Evolutionary conservation across 1,284 basidiomycete species (phyloP), one percentile per base, ranked within the genome.

Genomic region (Gymnopus androsaceus): DNA sequence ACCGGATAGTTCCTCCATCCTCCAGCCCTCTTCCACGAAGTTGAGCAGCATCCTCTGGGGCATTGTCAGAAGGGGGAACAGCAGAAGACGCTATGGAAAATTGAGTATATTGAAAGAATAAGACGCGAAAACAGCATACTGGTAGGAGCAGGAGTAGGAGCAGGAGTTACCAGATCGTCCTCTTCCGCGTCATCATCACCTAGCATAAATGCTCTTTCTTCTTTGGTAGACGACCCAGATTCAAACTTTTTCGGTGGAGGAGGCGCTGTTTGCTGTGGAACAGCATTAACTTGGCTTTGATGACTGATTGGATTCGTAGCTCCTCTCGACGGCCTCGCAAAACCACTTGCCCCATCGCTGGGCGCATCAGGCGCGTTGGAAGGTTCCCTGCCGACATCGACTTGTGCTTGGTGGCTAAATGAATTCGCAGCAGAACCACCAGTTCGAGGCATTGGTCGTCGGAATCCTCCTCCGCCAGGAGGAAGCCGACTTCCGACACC

Each of bases 261-360:
- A 44, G 28, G 44, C 42, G 36, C 28, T 38, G 49, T 49, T 28
- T 12, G 48, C 3, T 63, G 48, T 23, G 60, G 44, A 48, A 56
- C 50, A 53, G 53, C n/a, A 45, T 57, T 15, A 48, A 69, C 66
- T 63, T 75, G 74, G 14, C 70, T 66, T 56, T 77, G 75, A 53
- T 77, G 75, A 12, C 74, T 75, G n/a, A 75, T 63, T 25, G 75
- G 74, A 52, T 77, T 77, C 27, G 69, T 74, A 17, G 51, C 55
- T 38, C 33, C 36, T 36, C 38, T 58, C 55, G 65, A 66, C 1
- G 70, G 71, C 34, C 70, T 63, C 12, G 69, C 62, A 48, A 71
- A 70, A 19, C 59, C 64, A 15, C 57, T 55, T 6, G 54, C 55
- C 27, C 45, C 57, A 54, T 19, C 56, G 25, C 17, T 46, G 46